phyloP scores from a whole-genome alignment of 129 eudicot genomes.

The Apium graveolens region DNA sequence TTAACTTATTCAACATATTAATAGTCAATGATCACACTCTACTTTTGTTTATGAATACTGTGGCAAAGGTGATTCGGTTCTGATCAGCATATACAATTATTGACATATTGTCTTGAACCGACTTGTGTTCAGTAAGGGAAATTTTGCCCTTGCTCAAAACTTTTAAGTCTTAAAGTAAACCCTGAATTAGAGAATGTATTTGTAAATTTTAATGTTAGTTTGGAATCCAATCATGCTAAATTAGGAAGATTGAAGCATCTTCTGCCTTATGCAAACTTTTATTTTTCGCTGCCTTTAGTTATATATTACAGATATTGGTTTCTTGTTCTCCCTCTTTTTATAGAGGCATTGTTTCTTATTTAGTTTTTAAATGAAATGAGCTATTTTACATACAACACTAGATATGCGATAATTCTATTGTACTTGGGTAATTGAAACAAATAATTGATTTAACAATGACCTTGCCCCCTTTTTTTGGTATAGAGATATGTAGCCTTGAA shows the following conservation, averaged over 20 bases:
- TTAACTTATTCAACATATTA: not conserved
- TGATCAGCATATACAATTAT: not conserved
- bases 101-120: not conserved
- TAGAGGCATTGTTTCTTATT: not conserved
- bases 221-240: not conserved
- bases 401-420: no score
- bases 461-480: not conserved
- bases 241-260: not conserved
- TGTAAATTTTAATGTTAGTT: not conserved
- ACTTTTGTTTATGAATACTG: not conserved
- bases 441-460: not conserved
- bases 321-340: not conserved
- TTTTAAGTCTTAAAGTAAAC: not conserved
- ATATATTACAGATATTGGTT: not conserved
- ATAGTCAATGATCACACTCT: not conserved
- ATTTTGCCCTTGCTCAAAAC: not conserved
- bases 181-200: not conserved
- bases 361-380: not conserved
- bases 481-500: constrained; percentile 85
- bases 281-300: not conserved
- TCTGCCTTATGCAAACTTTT: not conserved
- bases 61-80: not conserved
- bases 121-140: not conserved
- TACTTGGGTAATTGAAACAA: not conserved
- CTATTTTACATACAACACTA: not conserved